phyloP scores from a whole-genome alignment of 495 filamentous ascomycete genomes.

The Aspergillus campestris region DNA sequence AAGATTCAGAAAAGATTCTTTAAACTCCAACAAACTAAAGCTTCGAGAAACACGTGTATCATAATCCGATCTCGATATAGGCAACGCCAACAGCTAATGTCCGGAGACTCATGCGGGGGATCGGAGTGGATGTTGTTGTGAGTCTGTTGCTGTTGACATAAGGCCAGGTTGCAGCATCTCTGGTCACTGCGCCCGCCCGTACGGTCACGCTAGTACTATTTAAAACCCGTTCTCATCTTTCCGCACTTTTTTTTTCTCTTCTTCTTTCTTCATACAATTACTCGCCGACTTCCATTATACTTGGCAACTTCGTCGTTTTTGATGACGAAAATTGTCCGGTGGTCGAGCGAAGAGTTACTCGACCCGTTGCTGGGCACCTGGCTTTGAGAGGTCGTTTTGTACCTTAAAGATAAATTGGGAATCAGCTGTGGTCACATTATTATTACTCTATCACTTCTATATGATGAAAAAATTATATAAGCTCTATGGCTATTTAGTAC shows the following conservation, averaged over 20 bases:
- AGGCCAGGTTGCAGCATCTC: constrained; percentile 44
- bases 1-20: constrained; percentile 10
- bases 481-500: not conserved
- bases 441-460: not conserved
- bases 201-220: constrained; percentile 19
- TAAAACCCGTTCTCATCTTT: constrained; percentile 23
- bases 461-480: not conserved
- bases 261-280: constrained; percentile 34
- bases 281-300: constrained; percentile 41
- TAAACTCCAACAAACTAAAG: constrained; percentile 12
- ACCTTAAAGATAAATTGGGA: constrained; percentile 59
- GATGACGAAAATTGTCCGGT: constrained; percentile 54
- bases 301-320: constrained; percentile 44
- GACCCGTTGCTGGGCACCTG: constrained; percentile 75
- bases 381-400: constrained; percentile 60
- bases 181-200: constrained; percentile 27
- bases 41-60: constrained; percentile 19
- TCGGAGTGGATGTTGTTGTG: constrained; percentile 25
- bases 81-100: constrained; percentile 17
- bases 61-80: constrained; percentile 24
- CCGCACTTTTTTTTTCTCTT: constrained; percentile 17
- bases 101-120: constrained; percentile 19
- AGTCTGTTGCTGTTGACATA: constrained; percentile 22
- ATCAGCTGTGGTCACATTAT: constrained; percentile 71
- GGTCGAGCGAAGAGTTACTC: constrained; percentile 58